phyloP scores from a whole-genome alignment of 257 asterid genomes.

The Linaria vulgaris region DNA sequence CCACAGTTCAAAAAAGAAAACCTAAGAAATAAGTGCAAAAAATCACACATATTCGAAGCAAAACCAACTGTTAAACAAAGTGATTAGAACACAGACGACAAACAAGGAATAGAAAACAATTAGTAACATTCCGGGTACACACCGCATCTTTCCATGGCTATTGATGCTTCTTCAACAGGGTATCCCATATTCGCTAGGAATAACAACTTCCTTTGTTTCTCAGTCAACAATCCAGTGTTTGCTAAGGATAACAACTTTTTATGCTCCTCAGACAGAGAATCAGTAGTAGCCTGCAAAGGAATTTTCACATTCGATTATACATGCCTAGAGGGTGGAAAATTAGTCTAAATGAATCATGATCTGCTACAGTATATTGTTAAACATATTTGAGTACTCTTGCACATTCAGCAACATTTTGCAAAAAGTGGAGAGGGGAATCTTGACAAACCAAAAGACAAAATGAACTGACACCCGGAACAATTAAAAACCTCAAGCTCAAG shows the following conservation, averaged over 20 bases:
- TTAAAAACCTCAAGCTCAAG: slow-evolving; percentile 1
- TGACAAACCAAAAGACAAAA: slow-evolving; percentile 5
- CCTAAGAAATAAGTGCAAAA: not conserved
- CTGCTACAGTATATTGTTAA: slow-evolving; percentile 5
- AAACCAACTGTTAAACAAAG: slow-evolving; percentile 11
- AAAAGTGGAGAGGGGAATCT: no score
- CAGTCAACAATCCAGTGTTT: slow-evolving; percentile 37
- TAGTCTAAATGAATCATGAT: not conserved
- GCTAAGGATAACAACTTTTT: slow-evolving; percentile 38
- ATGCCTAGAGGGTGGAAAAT: slow-evolving; percentile 6
- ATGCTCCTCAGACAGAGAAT: slow-evolving; percentile 37
- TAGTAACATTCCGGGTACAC: slow-evolving; percentile 17
- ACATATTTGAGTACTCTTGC: not conserved
- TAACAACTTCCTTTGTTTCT: slow-evolving; percentile 40
- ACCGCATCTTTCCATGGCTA: slow-evolving; percentile 71
- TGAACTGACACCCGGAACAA: not conserved
- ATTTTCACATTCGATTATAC: slow-evolving; percentile 18
- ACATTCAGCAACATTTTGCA: not conserved
- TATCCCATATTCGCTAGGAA: slow-evolving; percentile 60
- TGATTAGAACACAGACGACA: not conserved
- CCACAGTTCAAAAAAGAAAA: not conserved
- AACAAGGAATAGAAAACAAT: no score
- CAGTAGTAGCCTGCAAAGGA: slow-evolving; percentile 31
- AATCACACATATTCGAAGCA: slow-evolving; percentile 1
- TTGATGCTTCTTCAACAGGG: slow-evolving; percentile 46